phyloP scores from a whole-genome alignment of 2,329 filamentous ascomycete genomes.

The Blastomyces silverae region DNA sequence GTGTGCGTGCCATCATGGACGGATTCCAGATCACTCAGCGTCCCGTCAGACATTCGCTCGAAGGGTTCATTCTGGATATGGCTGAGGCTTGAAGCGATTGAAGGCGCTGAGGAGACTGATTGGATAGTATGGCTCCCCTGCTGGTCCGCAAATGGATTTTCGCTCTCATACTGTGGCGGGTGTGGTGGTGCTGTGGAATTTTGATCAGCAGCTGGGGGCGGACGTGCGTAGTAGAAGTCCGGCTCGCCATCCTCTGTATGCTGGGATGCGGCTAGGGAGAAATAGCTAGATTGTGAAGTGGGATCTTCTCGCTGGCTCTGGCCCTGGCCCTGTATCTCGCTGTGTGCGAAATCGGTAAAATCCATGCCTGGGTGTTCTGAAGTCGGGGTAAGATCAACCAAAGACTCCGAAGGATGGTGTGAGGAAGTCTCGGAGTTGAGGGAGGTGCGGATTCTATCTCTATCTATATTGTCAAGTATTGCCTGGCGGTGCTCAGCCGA shows the following conservation, averaged over 20 bases:
- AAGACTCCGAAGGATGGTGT: conserved; percentile 38
- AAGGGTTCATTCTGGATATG: conserved; percentile 32
- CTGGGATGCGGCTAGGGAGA: conserved; percentile 24
- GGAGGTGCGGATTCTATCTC: conserved; percentile 26
- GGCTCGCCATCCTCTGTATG: conserved; percentile 31
- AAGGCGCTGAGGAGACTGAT: conserved; percentile 33
- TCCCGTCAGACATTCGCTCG: conserved; percentile 30
- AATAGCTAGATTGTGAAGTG: conserved; percentile 25
- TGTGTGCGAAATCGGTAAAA: conserved; percentile 21
- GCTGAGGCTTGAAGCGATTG: conserved; percentile 34
- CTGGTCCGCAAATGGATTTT: conserved; percentile 25
- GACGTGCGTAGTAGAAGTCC: conserved; percentile 32
- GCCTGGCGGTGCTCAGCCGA: conserved; percentile 19
- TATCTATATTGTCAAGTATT: conserved; percentile 22
- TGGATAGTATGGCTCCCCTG: conserved; percentile 19
- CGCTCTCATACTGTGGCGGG: conserved; percentile 11
- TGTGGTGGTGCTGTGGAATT: conserved; percentile 17
- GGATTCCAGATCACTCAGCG: conserved; percentile 35
- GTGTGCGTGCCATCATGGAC: conserved; percentile 32
- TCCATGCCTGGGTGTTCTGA: conserved; percentile 36
- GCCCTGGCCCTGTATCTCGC: conserved; percentile 15
- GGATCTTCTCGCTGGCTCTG: conserved; percentile 19
- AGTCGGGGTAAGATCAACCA: conserved; percentile 42
- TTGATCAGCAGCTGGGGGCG: conserved; percentile 22
- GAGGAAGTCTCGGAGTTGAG: conserved; percentile 32